Base-by-base conservation (phyloP, 768 basidiomycete genomes). In the Boletus vinaceobasis region DNA sequence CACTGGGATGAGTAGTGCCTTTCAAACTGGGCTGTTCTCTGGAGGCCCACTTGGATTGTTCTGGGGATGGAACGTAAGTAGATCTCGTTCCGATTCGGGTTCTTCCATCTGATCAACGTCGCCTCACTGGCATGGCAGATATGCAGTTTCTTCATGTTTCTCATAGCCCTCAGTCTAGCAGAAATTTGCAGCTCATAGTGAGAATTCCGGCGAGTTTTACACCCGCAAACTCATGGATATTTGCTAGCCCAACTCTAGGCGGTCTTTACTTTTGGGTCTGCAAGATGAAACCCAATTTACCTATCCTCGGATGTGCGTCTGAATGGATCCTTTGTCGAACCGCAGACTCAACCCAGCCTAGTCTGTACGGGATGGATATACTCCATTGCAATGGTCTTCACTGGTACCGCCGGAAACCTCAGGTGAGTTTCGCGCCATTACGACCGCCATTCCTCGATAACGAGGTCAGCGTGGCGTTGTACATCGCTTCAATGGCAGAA, bases 251-350 rank as follows among this genome's bases (percentile, higher is more conserved):
- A 1, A 80, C 81, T 4, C 77, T 83, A 73, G 82, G 81, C 23
- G 82, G 81, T 7, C 67, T 83, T 46, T 84, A 84, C 64, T 84
- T 83, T 62, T 83, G 82, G 82, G 81, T 82, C 11, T 83, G 80
- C 69, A 79, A 76, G 61, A 79, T 83, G 79, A 81, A 82, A 60
- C 79, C 81, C 0, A 74, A 81, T 44, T 56, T 71, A 14, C 82
- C 81, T 2, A 68, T 81, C 17, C 71, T 83, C 5, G 82, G 81
- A 19, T 84, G 79, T 79, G 63, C 67, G 78, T 65, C 19, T 15
- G 13, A 26, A 37, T 21, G 7, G 17, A 43, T 39, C 47, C 33
- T 21, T 32, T 56, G 11, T 33, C 14, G 10, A 29, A 23, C 51
- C 21, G 1, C 10, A 7, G 7, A 26, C 44, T 59, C 14, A 60